phyloP scores from a whole-genome alignment of 2,329 filamentous ascomycete species.

The Lecanoromycetidae sp. region DNA sequence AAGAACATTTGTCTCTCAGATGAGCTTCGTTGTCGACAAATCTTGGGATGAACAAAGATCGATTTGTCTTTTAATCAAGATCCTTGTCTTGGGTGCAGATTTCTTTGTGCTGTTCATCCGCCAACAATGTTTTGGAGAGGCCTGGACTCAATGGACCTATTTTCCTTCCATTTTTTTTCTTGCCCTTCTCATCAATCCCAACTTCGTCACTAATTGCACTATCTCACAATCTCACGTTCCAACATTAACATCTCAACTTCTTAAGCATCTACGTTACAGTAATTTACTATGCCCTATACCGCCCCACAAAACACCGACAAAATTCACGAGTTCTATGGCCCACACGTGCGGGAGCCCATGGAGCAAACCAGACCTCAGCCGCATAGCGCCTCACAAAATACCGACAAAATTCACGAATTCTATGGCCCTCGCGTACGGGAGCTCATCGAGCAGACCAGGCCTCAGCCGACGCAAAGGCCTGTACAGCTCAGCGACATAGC shows the following conservation, averaged over 20 bases:
- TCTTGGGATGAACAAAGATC: too few relatives aligned
- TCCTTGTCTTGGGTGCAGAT: too few relatives aligned
- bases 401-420: too few relatives aligned
- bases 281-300: not conserved
- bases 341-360: too few relatives aligned
- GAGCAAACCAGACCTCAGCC: not conserved
- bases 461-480: not conserved
- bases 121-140: too few relatives aligned
- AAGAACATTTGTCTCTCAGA: not conserved
- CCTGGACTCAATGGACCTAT: too few relatives aligned
- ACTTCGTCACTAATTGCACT: too few relatives aligned
- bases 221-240: not conserved
- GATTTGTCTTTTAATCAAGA: too few relatives aligned
- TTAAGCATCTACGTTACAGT: not conserved
- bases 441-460: not conserved
- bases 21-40: not conserved
- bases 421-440: too few relatives aligned
- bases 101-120: too few relatives aligned
- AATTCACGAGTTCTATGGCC: not conserved
- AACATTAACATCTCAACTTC: not conserved
- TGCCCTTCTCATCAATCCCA: too few relatives aligned
- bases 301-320: not conserved
- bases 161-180: too few relatives aligned
- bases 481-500: not conserved
- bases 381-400: not conserved